Evolutionary conservation across 75 land plant species (phyloP).

Genomic region (Ceratopteris richardii): DNA sequence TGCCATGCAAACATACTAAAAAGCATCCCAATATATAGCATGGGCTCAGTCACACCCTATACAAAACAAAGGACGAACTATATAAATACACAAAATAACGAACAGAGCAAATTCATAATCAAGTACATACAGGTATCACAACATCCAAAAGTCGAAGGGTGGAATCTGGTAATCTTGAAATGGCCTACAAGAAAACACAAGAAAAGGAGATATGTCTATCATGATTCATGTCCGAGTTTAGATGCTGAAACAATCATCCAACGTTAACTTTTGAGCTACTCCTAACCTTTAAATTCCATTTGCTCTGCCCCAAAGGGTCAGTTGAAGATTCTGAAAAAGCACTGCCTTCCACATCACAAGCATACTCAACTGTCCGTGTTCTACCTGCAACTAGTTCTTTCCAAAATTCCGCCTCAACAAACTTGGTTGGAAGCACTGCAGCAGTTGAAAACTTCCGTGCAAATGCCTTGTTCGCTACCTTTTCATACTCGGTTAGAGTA

Average conservation of each 20-base stretch:
- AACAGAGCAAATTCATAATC: too few species aligned
- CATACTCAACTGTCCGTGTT: conserved; percentile 75
- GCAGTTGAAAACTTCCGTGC: conserved; percentile 67
- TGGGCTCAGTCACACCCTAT: conserved; percentile 91
- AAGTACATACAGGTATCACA: conserved; percentile 68
- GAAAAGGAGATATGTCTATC: too few species aligned
- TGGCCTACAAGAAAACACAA: conserved; percentile 35
- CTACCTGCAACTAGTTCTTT: conserved; percentile 69
- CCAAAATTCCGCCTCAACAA: conserved; percentile 84
- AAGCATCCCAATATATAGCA: conserved; percentile 97
- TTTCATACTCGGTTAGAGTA: conserved; percentile 76
- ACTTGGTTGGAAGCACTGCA: conserved; percentile 61
- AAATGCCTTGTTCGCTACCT: conserved; percentile 81
- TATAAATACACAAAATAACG: too few species aligned
- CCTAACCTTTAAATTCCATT: conserved; percentile 83
- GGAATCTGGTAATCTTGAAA: conserved; percentile 64
- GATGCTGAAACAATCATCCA: too few species aligned
- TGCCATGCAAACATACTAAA: conserved; percentile 99
- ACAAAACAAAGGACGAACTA: too few species aligned
- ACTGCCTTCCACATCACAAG: conserved; percentile 95
- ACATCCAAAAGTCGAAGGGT: conserved; percentile 55
- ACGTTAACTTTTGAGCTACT: too few species aligned
- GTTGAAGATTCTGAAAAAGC: conserved; percentile 67
- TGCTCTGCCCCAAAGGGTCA: conserved; percentile 75
- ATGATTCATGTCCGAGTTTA: too few species aligned